Conservation (phyloP, 2,329 filamentous ascomycete species). For the Alternaria longipes region DNA sequence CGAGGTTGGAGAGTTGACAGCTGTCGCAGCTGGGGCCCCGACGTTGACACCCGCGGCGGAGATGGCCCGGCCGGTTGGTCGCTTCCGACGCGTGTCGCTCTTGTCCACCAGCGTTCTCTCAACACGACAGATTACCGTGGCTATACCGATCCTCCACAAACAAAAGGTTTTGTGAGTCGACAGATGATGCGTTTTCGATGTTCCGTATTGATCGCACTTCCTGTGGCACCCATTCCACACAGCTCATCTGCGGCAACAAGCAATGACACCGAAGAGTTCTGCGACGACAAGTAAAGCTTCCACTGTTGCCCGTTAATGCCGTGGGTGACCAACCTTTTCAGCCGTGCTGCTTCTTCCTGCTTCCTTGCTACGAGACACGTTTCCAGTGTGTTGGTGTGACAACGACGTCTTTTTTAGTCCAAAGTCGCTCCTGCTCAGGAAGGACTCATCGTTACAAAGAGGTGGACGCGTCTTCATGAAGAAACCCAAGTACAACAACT, state of each 20-base stretch:
- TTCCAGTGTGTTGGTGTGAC: neutral
- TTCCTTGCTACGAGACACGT: neutral
- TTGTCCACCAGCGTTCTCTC: neutral
- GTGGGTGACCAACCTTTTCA: neutral
- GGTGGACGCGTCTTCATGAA: neutral
- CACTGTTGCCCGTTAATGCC: neutral
- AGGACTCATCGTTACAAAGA: neutral
- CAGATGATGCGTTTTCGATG: neutral
- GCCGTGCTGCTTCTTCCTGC: neutral
- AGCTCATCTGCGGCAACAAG: neutral
- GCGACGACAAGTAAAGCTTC: neutral
- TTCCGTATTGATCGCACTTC: neutral
- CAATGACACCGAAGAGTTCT: neutral
- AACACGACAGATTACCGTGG: neutral
- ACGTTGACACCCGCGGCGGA: neutral
- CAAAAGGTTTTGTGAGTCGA: neutral
- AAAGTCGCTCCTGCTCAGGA: neutral
- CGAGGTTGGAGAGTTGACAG: slow-evolving; percentile 7
- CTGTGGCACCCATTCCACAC: neutral
- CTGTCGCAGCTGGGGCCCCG: slow-evolving; percentile 7
- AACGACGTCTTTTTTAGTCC: neutral
- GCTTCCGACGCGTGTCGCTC: neutral
- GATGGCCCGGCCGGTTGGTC: slow-evolving; percentile 7
- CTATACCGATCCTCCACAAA: neutral
- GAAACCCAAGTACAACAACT: neutral